Conservation (phyloP, 2,329 filamentous ascomycete genomes). For the Septoria petroselini region DNA sequence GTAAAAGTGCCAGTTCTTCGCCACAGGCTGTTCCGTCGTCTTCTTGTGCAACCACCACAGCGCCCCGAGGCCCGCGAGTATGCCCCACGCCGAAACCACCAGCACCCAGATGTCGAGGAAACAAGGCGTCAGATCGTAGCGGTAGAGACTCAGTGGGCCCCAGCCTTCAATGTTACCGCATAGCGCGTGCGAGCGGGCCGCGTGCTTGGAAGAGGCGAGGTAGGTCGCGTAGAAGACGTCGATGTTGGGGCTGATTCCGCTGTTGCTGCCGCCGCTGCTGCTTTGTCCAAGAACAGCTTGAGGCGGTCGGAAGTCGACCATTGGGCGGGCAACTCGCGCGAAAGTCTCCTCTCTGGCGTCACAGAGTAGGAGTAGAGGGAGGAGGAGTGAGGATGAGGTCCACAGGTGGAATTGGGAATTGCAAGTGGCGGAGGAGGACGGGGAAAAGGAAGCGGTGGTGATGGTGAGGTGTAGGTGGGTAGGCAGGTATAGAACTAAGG, state of each 20-base stretch:
- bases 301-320: conserved; percentile 21
- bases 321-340: conserved; percentile 21
- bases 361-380: conserved; percentile 9
- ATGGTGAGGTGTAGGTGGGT: too few species aligned
- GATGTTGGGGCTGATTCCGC: conserved; percentile 7
- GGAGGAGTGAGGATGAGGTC: not conserved
- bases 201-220: conserved; percentile 28
- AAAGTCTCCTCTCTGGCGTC: conserved; percentile 13
- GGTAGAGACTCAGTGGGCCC: conserved; percentile 82
- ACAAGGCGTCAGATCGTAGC: conserved; percentile 95
- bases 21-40: conserved; percentile 63
- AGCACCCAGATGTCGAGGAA: conserved; percentile 92
- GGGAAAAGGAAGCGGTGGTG: not conserved
- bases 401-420: not conserved
- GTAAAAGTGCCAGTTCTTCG: conserved; percentile 91
- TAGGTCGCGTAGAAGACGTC: conserved; percentile 30
- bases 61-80: conserved; percentile 72
- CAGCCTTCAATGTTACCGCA: conserved; percentile 91
- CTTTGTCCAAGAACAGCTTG: conserved; percentile 21
- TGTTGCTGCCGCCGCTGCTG: conserved; percentile 3
- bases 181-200: conserved; percentile 58
- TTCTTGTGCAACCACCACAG: conserved; percentile 75
- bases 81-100: conserved; percentile 69
- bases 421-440: not conserved
- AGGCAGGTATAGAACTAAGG: not conserved